A percentile compares a stretch with the other conserved stretches of the same genome.
Conservation (phyloP, 2,329 filamentous ascomycete species). For the Fusarium sp. region DNA sequence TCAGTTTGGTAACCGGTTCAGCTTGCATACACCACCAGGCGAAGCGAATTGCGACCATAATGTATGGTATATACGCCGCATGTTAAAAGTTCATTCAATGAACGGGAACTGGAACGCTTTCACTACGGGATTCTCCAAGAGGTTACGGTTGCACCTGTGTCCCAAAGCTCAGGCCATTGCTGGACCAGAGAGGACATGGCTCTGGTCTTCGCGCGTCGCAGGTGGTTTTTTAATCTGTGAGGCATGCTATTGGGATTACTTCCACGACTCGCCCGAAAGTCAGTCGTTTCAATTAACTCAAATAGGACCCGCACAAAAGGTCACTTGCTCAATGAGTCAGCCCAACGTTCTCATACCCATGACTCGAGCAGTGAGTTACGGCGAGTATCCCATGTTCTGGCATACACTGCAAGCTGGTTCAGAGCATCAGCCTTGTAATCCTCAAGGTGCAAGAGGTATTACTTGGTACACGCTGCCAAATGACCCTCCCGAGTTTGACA, state of each 20-base stretch:
- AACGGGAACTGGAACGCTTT: neutral
- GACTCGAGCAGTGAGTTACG: neutral
- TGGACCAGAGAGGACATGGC: slow-evolving; percentile 1
- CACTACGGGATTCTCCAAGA: neutral
- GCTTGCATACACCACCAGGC: neutral
- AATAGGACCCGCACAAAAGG: neutral
- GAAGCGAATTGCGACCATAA: neutral
- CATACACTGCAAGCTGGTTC: neutral
- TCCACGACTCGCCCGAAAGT: neutral
- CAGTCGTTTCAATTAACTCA: neutral
- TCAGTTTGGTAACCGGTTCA: neutral
- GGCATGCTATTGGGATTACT: neutral
- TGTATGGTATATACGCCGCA: neutral
- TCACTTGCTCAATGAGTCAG: neutral
- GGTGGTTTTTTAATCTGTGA: neutral
- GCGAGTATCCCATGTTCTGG: neutral
- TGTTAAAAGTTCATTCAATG: neutral
- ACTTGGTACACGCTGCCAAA: neutral
- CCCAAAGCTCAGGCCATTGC: neutral
- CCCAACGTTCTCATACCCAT: neutral
- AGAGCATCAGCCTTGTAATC: neutral
- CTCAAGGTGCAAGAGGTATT: neutral
- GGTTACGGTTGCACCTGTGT: neutral
- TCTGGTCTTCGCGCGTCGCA: neutral
- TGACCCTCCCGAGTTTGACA: neutral